phyloP scores from a whole-genome alignment of 371 early-diverging fungal genomes.

The Mortierella sp. region DNA sequence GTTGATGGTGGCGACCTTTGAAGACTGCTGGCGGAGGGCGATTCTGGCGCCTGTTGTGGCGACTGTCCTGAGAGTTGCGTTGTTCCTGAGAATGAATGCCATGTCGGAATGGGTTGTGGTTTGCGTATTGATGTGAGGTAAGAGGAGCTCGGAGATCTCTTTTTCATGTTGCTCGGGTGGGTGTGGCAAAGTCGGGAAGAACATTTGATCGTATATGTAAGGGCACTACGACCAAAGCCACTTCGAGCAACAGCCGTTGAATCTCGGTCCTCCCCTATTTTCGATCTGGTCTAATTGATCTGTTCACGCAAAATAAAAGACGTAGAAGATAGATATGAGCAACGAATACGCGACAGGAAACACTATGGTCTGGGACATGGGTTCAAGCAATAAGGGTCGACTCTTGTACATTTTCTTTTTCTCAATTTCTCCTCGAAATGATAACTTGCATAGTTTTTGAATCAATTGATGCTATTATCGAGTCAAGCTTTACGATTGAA shows the following conservation, averaged over 20 bases:
- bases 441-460: background rate
- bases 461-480: background rate
- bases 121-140: background rate
- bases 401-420: background rate
- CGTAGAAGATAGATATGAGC: background rate
- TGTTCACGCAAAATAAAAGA: too few relatives aligned
- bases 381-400: background rate
- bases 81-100: conserved; percentile 15
- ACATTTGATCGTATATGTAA: background rate
- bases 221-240: background rate
- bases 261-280: background rate
- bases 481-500: background rate
- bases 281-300: too few relatives aligned
- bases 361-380: conserved; percentile 3
- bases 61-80: background rate
- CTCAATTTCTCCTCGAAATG: background rate
- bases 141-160: background rate
- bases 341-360: background rate
- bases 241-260: conserved; percentile 6
- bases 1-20: background rate
- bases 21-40: background rate
- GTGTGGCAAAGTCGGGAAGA: background rate
- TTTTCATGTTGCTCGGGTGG: background rate
- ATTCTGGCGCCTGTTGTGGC: conserved; percentile 15
- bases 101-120: background rate